Percentiles rank a stretch among this genome's conserved stretches.
Conservation (phyloP, 306 rosid genomes). For the Psophocarpus tetragonolobus region DNA sequence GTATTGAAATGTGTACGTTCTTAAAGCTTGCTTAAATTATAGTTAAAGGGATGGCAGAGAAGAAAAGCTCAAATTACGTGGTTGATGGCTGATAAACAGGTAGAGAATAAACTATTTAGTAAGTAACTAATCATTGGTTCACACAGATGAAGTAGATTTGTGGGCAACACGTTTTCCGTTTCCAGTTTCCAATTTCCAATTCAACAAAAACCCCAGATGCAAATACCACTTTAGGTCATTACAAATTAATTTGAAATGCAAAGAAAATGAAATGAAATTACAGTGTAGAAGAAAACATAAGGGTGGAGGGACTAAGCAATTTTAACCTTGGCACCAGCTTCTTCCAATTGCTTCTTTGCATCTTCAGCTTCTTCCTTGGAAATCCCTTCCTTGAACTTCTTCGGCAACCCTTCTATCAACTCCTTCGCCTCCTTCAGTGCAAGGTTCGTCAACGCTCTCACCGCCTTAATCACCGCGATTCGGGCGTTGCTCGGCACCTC, state of each 20-base stretch:
- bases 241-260: background rate
- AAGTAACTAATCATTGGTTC: background rate
- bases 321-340: conserved; percentile 80
- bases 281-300: background rate
- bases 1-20: too few species aligned
- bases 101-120: too few species aligned
- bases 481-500: conserved; percentile 83
- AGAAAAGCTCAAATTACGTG: too few species aligned
- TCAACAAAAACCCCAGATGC: conserved; percentile 12
- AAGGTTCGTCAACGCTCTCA: conserved; percentile 76
- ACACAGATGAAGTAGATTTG: background rate
- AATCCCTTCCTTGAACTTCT: conserved; percentile 83
- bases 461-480: conserved; percentile 86
- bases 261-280: background rate
- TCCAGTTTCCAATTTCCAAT: background rate
- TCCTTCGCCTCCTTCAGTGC: conserved; percentile 96
- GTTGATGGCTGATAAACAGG: too few species aligned
- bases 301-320: conserved; percentile 68
- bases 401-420: conserved; percentile 86
- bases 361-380: conserved; percentile 91
- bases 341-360: conserved; percentile 93
- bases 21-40: too few species aligned
- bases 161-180: background rate
- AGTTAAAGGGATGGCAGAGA: too few species aligned
- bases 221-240: conserved; percentile 4